phyloP scores from a whole-genome alignment of 495 filamentous ascomycete species.

The Xylaria curta region DNA sequence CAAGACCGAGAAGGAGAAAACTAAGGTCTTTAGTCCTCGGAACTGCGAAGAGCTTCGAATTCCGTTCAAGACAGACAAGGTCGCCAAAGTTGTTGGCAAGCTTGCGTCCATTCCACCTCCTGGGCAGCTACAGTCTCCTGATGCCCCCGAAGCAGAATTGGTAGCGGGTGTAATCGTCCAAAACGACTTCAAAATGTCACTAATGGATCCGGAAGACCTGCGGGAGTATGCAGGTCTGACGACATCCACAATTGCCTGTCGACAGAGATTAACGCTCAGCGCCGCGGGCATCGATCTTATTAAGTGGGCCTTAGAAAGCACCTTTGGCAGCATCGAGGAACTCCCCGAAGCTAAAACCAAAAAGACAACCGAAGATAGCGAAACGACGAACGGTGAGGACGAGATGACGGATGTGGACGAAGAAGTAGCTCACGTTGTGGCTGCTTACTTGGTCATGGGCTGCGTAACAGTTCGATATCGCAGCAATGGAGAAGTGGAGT shows the following conservation, averaged over 20 bases:
- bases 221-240: constrained; percentile 94
- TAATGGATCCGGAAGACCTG: constrained; percentile 96
- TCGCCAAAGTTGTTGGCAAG: constrained; percentile 94
- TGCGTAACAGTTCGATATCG: constrained; percentile 78
- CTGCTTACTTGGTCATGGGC: constrained; percentile 85
- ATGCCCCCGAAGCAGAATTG: constrained; percentile 54
- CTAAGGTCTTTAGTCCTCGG: constrained; percentile 89
- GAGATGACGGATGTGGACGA: constrained; percentile 63
- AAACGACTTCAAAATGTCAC: constrained; percentile 92
- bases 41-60: constrained; percentile 97
- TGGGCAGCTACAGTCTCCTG: constrained; percentile 33
- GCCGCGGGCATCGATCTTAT: constrained; percentile 91
- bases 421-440: constrained; percentile 57
- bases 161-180: constrained; percentile 92
- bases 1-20: constrained; percentile 74
- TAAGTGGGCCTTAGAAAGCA: constrained; percentile 91
- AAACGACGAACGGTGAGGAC: constrained; percentile 45
- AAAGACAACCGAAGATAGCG: constrained; percentile 26
- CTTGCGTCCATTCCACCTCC: constrained; percentile 81
- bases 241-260: constrained; percentile 90
- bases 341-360: constrained; percentile 56
- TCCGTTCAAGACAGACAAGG: constrained; percentile 94
- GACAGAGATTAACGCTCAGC: constrained; percentile 81
- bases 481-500: constrained; percentile 75
- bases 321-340: constrained; percentile 86